These are phyloP conservation scores for Desmodesmus armatus DNA, from an alignment of 139 green algal genomes.

Conservation along the genomic window DNA sequence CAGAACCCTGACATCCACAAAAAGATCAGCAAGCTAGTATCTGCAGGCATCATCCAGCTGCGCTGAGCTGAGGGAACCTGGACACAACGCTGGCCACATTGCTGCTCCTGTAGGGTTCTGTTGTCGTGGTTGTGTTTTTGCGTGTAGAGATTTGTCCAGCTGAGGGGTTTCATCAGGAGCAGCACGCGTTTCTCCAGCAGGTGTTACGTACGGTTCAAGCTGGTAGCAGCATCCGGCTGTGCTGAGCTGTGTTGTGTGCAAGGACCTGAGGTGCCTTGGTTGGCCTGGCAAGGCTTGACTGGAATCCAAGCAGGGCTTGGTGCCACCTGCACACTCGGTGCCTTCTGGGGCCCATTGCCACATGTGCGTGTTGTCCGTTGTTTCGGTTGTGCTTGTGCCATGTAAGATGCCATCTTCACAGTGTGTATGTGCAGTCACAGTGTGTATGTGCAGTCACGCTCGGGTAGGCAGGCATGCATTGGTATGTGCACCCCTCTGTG, in stretches of 20 bases:
- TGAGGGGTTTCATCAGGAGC: neutral
- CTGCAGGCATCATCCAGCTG: constrained; percentile 93
- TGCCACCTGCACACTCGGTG: too few species aligned
- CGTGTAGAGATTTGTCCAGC: neutral
- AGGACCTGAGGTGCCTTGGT: neutral
- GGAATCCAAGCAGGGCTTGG: too few species aligned
- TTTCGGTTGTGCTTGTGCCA: too few species aligned
- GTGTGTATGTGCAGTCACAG: too few species aligned
- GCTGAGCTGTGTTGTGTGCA: neutral
- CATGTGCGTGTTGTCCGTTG: too few species aligned
- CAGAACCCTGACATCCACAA: constrained; percentile 86
- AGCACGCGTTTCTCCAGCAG: neutral
- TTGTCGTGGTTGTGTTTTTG: neutral
- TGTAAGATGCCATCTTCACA: too few species aligned
- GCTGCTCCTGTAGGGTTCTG: neutral
- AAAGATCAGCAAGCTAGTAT: constrained; percentile 97
- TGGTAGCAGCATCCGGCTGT: neutral
- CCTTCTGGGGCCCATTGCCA: too few species aligned
- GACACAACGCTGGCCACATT: neutral
- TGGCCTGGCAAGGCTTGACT: neutral
- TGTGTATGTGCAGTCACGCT: too few species aligned
- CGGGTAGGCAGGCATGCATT: too few species aligned
- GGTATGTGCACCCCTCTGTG: too few species aligned
- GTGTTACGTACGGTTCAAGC: neutral
- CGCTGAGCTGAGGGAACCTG: constrained; percentile 45